Percentiles rank a stretch among this genome's conserved stretches.
Conservation (phyloP, 2,329 filamentous ascomycete genomes). For the Diplodia mutila region DNA sequence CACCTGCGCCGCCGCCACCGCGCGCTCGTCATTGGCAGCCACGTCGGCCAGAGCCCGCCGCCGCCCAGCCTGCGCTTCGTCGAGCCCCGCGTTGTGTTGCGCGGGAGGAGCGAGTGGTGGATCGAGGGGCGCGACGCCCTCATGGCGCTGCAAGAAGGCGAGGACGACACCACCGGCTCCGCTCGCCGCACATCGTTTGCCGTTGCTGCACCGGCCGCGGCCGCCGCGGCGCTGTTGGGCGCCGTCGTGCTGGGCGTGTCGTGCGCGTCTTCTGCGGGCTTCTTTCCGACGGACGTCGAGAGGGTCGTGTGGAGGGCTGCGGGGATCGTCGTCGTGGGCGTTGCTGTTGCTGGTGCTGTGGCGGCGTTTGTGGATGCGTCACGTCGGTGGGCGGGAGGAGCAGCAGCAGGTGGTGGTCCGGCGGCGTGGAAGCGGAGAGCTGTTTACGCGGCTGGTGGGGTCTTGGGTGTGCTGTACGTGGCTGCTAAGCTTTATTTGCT, state of each 20-base stretch:
- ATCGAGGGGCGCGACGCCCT: not conserved
- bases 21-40: not conserved
- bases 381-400: not conserved
- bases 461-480: not conserved
- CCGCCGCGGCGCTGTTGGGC: not conserved
- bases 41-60: not conserved
- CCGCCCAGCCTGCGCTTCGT: not conserved
- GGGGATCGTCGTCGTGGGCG: not conserved
- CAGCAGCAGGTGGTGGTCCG: not conserved
- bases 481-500: slow-evolving; percentile 10
- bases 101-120: not conserved
- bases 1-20: slow-evolving; percentile 10
- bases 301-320: slow-evolving; percentile 31
- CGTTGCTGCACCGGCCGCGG: not conserved
- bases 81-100: not conserved
- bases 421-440: not conserved
- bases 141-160: not conserved
- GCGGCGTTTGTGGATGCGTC: not conserved
- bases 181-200: not conserved
- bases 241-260: slow-evolving; percentile 1
- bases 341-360: not conserved
- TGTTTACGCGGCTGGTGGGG: not conserved
- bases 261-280: not conserved
- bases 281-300: slow-evolving; percentile 33
- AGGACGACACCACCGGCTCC: not conserved